Percentiles rank a stretch among this genome's conserved stretches.
phyloP scores from a whole-genome alignment of 805 yeast species.

The Ogataea polymorpha region DNA sequence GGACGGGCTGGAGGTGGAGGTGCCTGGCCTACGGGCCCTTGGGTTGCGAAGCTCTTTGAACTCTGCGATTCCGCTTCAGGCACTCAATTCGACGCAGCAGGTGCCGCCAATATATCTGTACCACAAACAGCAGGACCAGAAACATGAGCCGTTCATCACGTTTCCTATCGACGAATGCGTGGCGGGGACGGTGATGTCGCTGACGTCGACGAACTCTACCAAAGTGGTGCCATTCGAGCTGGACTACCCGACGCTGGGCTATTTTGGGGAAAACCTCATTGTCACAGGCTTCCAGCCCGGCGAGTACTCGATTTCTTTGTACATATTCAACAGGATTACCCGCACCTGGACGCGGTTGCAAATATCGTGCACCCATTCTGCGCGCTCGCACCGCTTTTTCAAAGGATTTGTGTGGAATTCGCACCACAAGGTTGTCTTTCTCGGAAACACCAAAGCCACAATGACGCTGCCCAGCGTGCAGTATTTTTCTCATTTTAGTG shows the following conservation, averaged over 20 bases:
- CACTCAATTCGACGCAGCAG: slow-evolving; percentile 11
- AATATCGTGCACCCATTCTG: slow-evolving; percentile 49
- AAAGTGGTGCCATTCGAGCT: slow-evolving; percentile 44
- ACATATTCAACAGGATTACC: slow-evolving; percentile 49
- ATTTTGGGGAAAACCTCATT: slow-evolving; percentile 64
- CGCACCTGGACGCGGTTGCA: slow-evolving; percentile 65
- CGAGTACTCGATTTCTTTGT: slow-evolving; percentile 45
- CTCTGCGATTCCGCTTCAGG: background rate
- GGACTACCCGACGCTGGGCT: slow-evolving; percentile 55
- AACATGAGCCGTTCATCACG: slow-evolving; percentile 25
- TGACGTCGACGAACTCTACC: slow-evolving; percentile 1
- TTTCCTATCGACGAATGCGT: slow-evolving; percentile 11
- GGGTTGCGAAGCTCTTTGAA: background rate
- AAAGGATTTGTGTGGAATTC: slow-evolving; percentile 73
- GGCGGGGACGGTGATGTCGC: slow-evolving; percentile 11
- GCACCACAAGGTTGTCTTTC: slow-evolving; percentile 64
- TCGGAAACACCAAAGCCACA: slow-evolving; percentile 52
- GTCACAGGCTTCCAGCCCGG: slow-evolving; percentile 56
- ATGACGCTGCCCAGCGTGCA: slow-evolving; percentile 45
- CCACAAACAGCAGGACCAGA: background rate
- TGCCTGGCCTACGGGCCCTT: background rate
- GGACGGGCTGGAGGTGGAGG: background rate
- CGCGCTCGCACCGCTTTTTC: slow-evolving; percentile 59
- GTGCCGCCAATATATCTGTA: slow-evolving; percentile 9
- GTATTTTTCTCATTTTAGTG: slow-evolving; percentile 44